These are phyloP conservation scores for Paramecium caudatum DNA, from an alignment of 73 alveolate genomes.

Conservation along the genomic window DNA sequence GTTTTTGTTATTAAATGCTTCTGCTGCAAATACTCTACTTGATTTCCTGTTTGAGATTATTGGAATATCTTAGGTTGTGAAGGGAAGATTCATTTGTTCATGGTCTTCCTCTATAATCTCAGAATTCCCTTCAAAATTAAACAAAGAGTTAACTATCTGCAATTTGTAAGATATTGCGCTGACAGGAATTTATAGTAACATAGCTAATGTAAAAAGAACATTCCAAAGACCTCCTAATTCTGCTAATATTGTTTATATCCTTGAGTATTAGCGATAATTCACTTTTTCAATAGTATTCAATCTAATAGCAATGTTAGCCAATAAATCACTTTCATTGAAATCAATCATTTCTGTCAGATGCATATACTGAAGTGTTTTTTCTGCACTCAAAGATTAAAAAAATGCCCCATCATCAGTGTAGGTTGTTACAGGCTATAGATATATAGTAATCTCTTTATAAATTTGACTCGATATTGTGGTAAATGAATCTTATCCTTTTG, in stretches of 20 bases:
- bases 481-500: conserved; percentile 31
- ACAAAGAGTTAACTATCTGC: conserved; percentile 7
- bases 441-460: conserved; percentile 33
- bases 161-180: conserved; percentile 52
- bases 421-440: conserved; percentile 21
- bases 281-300: conserved; percentile 55
- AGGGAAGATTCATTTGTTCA: neutral
- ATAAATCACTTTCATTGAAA: conserved; percentile 2
- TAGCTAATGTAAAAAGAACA: conserved; percentile 45
- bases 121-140: conserved; percentile 34
- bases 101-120: neutral
- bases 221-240: conserved; percentile 65
- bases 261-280: conserved; percentile 19
- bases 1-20: neutral
- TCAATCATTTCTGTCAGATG: conserved; percentile 36
- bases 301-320: conserved; percentile 45
- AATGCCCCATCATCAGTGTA: conserved; percentile 31
- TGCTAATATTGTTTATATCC: neutral
- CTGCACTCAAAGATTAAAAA: neutral
- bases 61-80: neutral
- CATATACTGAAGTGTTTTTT: conserved; percentile 2
- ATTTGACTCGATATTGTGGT: conserved; percentile 20
- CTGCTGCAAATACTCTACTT: neutral
- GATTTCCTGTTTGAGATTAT: neutral
- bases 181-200: neutral